Percentiles rank a stretch among this genome's conserved stretches.
Conservation (phyloP, 495 filamentous ascomycete genomes). For the Cairneyella variabilis region DNA sequence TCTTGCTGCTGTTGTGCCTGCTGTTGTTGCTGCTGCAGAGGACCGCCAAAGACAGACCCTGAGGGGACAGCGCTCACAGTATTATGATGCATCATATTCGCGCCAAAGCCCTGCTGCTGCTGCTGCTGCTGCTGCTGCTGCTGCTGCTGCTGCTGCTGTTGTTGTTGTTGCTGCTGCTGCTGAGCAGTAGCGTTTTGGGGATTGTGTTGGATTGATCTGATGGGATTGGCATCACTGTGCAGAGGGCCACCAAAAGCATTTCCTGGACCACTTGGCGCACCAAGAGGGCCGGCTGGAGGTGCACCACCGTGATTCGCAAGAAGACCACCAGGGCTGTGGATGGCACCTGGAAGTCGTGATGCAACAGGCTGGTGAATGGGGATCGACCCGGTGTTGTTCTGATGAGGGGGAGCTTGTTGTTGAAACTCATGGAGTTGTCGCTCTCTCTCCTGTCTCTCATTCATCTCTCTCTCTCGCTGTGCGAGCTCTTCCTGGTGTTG, state of each 20-base stretch:
- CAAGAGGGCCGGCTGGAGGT: conserved; percentile 59
- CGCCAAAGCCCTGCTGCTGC: conserved; percentile 57
- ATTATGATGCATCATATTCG: conserved; percentile 29
- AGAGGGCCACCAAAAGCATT: conserved; percentile 65
- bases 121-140: conserved; percentile 51
- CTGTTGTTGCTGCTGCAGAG: conserved; percentile 28
- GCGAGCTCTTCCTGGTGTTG: conserved; percentile 59
- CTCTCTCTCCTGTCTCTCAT: conserved; percentile 59
- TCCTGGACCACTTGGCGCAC: conserved; percentile 60
- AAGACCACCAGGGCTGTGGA: conserved; percentile 84
- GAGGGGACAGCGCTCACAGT: conserved; percentile 33
- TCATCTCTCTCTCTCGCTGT: conserved; percentile 60
- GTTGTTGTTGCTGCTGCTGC: conserved; percentile 53
- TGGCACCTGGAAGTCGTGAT: conserved; percentile 70
- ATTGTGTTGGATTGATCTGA: conserved; percentile 56
- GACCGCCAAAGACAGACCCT: conserved; percentile 42
- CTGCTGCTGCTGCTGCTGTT: conserved; percentile 52
- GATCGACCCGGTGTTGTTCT: conserved; percentile 78
- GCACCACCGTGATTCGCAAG: conserved; percentile 66
- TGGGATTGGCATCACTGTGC: conserved; percentile 53
- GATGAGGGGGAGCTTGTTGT: conserved; percentile 55
- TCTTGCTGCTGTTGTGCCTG: conserved; percentile 37
- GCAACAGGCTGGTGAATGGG: conserved; percentile 90
- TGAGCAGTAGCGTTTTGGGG: conserved; percentile 56
- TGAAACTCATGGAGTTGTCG: conserved; percentile 55